These are phyloP conservation scores for Fusarium nanum DNA, from an alignment of 2,329 filamentous ascomycete species.

Conservation along the genomic window DNA sequence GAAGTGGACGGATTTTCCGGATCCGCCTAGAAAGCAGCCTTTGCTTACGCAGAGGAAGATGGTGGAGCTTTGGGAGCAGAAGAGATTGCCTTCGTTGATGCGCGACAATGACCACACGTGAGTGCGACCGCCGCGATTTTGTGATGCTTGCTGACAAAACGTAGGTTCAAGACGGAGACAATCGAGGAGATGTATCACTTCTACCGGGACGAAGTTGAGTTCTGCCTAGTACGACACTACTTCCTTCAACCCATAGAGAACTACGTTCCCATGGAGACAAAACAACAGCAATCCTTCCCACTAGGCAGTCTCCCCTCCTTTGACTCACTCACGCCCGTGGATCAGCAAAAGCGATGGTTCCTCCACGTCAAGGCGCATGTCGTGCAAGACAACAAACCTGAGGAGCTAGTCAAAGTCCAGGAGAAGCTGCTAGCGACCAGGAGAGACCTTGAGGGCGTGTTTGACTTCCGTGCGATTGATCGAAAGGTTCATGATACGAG, in stretches of 20 bases:
- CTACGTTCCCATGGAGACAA: slow-evolving; percentile 50
- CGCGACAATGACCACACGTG: slow-evolving; percentile 66
- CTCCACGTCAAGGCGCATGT: slow-evolving; percentile 66
- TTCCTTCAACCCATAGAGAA: slow-evolving; percentile 51
- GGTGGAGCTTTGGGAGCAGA: slow-evolving; percentile 66
- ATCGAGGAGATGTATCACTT: slow-evolving; percentile 66
- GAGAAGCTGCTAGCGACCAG: slow-evolving; percentile 62
- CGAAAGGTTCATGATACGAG: slow-evolving; percentile 66
- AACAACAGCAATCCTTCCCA: slow-evolving; percentile 31
- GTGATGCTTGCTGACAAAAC: slow-evolving; percentile 5
- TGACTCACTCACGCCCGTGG: slow-evolving; percentile 60
- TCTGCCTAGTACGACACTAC: slow-evolving; percentile 62
- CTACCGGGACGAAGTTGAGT: slow-evolving; percentile 66
- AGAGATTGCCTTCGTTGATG: slow-evolving; percentile 60
- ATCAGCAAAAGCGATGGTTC: slow-evolving; percentile 65
- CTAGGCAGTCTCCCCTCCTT: slow-evolving; percentile 57
- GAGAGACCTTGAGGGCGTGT: slow-evolving; percentile 62
- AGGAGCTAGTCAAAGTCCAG: slow-evolving; percentile 66
- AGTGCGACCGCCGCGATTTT: slow-evolving; percentile 3
- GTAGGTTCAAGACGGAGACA: slow-evolving; percentile 63
- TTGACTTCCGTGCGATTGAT: slow-evolving; percentile 64
- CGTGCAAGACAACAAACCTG: slow-evolving; percentile 67
- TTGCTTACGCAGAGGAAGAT: slow-evolving; percentile 64
- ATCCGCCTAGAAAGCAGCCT: slow-evolving; percentile 62
- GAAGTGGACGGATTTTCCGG: slow-evolving; percentile 70